phyloP scores from a whole-genome alignment of 2,329 filamentous ascomycete genomes.

The Aspergillus sp. region DNA sequence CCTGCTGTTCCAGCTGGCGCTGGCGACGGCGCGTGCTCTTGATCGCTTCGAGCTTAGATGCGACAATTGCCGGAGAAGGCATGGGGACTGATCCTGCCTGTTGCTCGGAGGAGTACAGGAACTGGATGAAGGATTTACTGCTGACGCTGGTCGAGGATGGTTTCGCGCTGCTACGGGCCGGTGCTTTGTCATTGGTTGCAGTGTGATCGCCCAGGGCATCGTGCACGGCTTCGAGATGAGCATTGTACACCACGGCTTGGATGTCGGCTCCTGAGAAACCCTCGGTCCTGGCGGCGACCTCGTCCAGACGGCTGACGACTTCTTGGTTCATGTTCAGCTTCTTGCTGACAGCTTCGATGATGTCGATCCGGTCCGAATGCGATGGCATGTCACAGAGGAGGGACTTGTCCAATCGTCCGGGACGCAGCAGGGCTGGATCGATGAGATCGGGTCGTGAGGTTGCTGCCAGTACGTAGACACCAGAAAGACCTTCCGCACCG shows the following conservation, averaged over 20 bases:
- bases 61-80: constrained; percentile 71
- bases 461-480: constrained; percentile 92
- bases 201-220: constrained; percentile 65
- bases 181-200: constrained; percentile 33
- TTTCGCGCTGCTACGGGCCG: constrained; percentile 21
- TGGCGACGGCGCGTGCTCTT: constrained; percentile 62
- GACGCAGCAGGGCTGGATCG: constrained; percentile 84
- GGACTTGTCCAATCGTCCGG: constrained; percentile 88
- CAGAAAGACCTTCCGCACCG: constrained; percentile 86
- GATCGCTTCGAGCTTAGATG: constrained; percentile 73
- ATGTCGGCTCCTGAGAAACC: constrained; percentile 93
- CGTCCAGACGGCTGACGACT: constrained; percentile 57
- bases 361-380: constrained; percentile 75
- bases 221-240: constrained; percentile 94
- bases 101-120: constrained; percentile 64
- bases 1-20: constrained; percentile 44
- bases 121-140: constrained; percentile 62
- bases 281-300: constrained; percentile 72
- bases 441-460: constrained; percentile 92
- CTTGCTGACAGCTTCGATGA: constrained; percentile 72
- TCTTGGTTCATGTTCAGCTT: constrained; percentile 69
- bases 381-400: constrained; percentile 84
- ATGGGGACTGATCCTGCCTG: constrained; percentile 52
- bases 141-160: constrained; percentile 26
- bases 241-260: constrained; percentile 91